Evolutionary conservation across 139 green algal species (phyloP), one percentile per base, ranked within the genome.

Genomic region (Deuterostichococcus epilithicus): DNA sequence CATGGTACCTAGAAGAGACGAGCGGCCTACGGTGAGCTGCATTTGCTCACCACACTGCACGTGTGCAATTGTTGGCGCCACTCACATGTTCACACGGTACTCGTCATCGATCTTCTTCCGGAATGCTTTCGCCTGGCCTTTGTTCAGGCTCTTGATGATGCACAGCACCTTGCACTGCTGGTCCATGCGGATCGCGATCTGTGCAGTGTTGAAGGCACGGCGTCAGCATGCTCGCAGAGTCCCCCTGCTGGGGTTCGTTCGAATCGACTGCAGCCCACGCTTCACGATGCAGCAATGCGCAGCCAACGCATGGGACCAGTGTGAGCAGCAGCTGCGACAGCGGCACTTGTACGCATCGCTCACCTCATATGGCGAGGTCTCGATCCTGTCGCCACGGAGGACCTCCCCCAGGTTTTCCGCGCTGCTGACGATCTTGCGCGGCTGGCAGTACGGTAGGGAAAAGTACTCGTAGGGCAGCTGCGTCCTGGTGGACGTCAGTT

Each of bases 381-480:
- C 91, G 66, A 99, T 99, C 35, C 96, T 81, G 86, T 99, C 96
- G 25, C 96, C 96, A 1, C 96, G 88, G 83, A 99, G 83, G 45
- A 99, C 91, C 85, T 99, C 96, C 4, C 96, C 96, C 65, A 99
- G 83, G 84, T 98, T 98, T 74, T 98, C 96, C 18, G 96, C 92
- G 58, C 83, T 94, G 66, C 88, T 90, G 63, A 94, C 81, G 68
- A 99, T 93, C 68, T 92, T 90, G 37, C 97, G 86, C 18, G 96
- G 96, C 39, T 87, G 84, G 83, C 96, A 99, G 85, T 98, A 99
- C 10, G 95, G 95, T 68, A 99, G 85, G 1, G 85, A 91, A 84
- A 99, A 99, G 83, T 98, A 99, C 76, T 98, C 92, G 76, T 97
- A 99, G 0, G 96, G 96, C 52, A 99, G 84, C 84, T 97, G 94